These are phyloP conservation scores for Quercus aquifolioides DNA, from an alignment of 306 rosid species.

Conservation along the genomic window DNA sequence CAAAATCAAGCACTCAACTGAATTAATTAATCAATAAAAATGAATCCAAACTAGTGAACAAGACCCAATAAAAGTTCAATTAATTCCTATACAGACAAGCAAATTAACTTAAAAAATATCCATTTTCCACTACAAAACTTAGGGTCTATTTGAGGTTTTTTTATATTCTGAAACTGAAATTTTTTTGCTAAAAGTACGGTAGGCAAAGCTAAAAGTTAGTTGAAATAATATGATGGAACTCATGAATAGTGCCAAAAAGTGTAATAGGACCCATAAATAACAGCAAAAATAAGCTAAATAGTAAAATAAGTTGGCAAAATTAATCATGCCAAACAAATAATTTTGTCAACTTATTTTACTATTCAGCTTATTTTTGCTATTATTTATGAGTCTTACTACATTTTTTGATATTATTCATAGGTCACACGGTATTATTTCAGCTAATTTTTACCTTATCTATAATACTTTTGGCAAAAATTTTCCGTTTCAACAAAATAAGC, in stretches of 20 bases:
- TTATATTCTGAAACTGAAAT: accelerated
- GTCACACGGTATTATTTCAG: no score
- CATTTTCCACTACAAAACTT: neutral
- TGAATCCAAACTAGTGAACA: neutral
- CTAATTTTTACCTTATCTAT: no score
- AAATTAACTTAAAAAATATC: neutral
- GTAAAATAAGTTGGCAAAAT: no score
- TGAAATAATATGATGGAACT: accelerated
- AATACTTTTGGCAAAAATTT: no score
- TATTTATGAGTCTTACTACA: no score
- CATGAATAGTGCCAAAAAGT: no score
- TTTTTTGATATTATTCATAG: no score
- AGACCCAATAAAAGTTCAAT: neutral
- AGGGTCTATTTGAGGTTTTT: accelerated
- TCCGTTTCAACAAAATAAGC: no score
- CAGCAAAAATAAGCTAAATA: accelerated
- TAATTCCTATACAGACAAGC: neutral
- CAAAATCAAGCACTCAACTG: neutral
- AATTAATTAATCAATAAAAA: neutral
- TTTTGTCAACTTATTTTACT: no score
- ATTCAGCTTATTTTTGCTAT: no score
- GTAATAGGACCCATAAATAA: accelerated
- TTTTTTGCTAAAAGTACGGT: no score
- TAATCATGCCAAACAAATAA: no score
- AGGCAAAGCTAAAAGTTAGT: constrained; percentile 4